phyloP scores from a whole-genome alignment of 2,329 filamentous ascomycete species.

The Zymoseptoria crescenta region DNA sequence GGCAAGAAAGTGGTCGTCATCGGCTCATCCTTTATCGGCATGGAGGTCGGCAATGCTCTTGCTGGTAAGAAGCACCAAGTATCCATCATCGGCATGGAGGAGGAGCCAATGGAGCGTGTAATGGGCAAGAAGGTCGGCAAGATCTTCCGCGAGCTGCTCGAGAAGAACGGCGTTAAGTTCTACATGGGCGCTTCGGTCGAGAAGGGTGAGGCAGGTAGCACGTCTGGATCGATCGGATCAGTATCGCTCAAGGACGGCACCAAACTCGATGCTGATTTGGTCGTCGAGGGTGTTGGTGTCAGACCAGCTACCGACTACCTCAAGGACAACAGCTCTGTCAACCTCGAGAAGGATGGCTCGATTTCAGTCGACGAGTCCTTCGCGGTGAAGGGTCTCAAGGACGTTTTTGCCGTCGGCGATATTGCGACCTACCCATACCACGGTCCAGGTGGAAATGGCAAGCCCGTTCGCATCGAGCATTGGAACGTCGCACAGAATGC shows the following conservation, averaged over 20 bases:
- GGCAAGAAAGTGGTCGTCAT: slow-evolving; percentile 89
- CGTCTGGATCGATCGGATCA: slow-evolving; percentile 64
- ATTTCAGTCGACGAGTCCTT: slow-evolving; percentile 74
- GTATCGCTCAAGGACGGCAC: slow-evolving; percentile 83
- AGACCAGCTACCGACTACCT: slow-evolving; percentile 78
- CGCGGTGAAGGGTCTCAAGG: slow-evolving; percentile 63
- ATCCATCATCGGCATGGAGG: slow-evolving; percentile 81
- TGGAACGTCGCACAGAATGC: slow-evolving; percentile 98
- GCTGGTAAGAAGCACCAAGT: slow-evolving; percentile 73
- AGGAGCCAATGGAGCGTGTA: slow-evolving; percentile 73
- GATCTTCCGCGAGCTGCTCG: slow-evolving; percentile 69
- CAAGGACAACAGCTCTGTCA: slow-evolving; percentile 59
- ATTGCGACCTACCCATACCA: slow-evolving; percentile 93
- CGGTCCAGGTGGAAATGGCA: slow-evolving; percentile 73
- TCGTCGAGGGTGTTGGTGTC: slow-evolving; percentile 87
- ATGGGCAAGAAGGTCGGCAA: slow-evolving; percentile 75
- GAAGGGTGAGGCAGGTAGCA: slow-evolving; percentile 65
- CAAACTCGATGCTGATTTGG: slow-evolving; percentile 73
- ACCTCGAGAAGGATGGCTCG: slow-evolving; percentile 77
- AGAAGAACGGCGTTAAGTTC: slow-evolving; percentile 85
- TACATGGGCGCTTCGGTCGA: slow-evolving; percentile 73
- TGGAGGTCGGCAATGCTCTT: slow-evolving; percentile 84
- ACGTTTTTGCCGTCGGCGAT: slow-evolving; percentile 89
- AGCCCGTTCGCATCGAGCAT: slow-evolving; percentile 79
- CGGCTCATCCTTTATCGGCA: slow-evolving; percentile 92